Evolutionary conservation across 2,329 filamentous ascomycete genomes (phyloP), one percentile per base, ranked within the genome.

Genomic region (Phialophora expanda): DNA sequence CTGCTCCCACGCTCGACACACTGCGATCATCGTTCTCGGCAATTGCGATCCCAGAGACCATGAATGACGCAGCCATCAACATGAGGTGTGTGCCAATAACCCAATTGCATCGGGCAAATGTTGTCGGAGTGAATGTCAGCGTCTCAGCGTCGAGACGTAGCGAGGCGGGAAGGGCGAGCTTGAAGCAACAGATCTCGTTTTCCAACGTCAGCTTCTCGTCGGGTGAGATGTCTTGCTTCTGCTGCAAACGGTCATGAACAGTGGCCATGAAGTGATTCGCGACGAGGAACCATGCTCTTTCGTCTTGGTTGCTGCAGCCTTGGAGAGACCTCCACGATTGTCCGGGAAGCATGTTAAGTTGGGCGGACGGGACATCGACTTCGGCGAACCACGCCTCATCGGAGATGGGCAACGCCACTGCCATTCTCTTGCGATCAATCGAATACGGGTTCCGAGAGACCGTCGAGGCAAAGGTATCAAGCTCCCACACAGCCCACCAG

Each of bases 71-170:
- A 4, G 66, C 51, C 66, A 66, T 68, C 50, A 68, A 41, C 66
- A 68, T 68, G 28, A 68, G 64, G 61, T 68, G 66, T n/a, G 61
- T 66, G n/a, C 66, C 66, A 41, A 68, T 66, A 30, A 68, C 61
- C 66, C 66, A 68, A 26, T 68, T 68, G 38, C 66, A 68, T 5
- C 61, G 57, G 20, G 66, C 51, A 50, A 66, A 68, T 1, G 66
- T 64, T 11, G 53, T n/a, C 4, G 64, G 64, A 17, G 61, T 64
- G 48, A 66, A 68, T 20, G 54, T 44, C 46, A 68, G 26, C 1
- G 57, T 63, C 22, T 68, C 61, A 28, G 56, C 22, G 51, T 68
- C 66, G 20, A 68, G 48, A 22, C 64, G 66, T 12, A 68, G 57
- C n/a, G 66, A 58, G 4, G 64, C 28, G 44, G 66, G 66, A 26